Base-by-base conservation (phyloP, 371 early-diverging fungal genomes). In the Sporodiniella umbellata region DNA sequence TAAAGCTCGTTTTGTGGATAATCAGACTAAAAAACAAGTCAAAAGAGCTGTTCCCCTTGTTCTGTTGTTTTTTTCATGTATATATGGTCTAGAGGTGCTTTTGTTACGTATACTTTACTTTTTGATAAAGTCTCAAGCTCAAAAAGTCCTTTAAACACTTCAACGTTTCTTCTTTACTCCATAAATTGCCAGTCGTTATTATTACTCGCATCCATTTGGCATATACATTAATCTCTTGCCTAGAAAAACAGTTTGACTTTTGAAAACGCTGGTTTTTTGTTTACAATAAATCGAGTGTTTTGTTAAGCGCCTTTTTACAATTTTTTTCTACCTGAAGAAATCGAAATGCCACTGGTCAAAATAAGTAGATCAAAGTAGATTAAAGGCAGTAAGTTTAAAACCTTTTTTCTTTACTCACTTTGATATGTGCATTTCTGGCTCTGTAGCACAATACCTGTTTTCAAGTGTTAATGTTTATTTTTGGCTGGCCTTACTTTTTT, bases 1-100 rank as follows among this genome's bases (percentile, higher is more conserved):
- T 60, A 60, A 14, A 60, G 12, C 21, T 60, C 54, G 8, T 47
- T 25, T 28, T 60, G 60, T 23, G 60, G 60, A 42, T 47, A 60
- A 4, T 26, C 30, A 35, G 15, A 37, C 3, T 2, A 21, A 47
- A 23, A 14, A 35, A 47, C 12, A 30, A 50, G 37, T 24, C 25
- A 38, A 26, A 21, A 8, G 15, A 3, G 8, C 31, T 31, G 31
- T 31, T 31, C 31, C 31, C n/a, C n/a, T n/a, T n/a, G n/a, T n/a
- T n/a, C n/a, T n/a, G n/a, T n/a, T n/a, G n/a, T n/a, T n/a, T n/a
- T n/a, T n/a, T n/a, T n/a, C n/a, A n/a, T n/a, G n/a, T n/a, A n/a
- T n/a, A n/a, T n/a, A n/a, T n/a, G n/a, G n/a, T n/a, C n/a, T n/a
- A n/a, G n/a, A n/a, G n/a, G n/a, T n/a, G n/a, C n/a, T n/a, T n/a